phyloP scores from a whole-genome alignment of 768 basidiomycete genomes.

The Leccinum subtestaceum region DNA sequence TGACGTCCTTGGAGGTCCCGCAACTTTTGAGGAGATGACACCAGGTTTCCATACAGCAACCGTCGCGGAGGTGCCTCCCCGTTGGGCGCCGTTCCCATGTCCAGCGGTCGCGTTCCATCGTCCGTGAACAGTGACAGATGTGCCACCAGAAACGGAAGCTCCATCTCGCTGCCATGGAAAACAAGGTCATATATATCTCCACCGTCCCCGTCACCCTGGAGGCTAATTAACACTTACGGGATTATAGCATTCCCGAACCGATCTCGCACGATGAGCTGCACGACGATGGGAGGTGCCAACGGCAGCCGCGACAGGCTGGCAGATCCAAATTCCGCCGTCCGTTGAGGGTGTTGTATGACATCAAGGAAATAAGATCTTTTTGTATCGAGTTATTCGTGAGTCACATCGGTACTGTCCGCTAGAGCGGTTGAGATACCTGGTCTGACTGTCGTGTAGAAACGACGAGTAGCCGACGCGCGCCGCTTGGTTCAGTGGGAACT shows the following conservation, averaged over 20 bases:
- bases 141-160: slow-evolving; percentile 85
- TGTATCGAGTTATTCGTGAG: slow-evolving; percentile 20
- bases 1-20: slow-evolving; percentile 76
- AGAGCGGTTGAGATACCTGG: slow-evolving; percentile 41
- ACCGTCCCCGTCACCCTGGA: slow-evolving; percentile 18
- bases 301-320: slow-evolving; percentile 76
- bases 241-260: slow-evolving; percentile 65
- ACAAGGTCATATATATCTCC: slow-evolving; percentile 23
- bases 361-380: slow-evolving; percentile 72
- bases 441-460: slow-evolving; percentile 52
- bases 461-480: slow-evolving; percentile 59
- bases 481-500: slow-evolving; percentile 36
- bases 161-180: slow-evolving; percentile 60
- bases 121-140: slow-evolving; percentile 73
- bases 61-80: slow-evolving; percentile 47
- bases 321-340: slow-evolving; percentile 78
- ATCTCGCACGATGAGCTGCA: slow-evolving; percentile 74
- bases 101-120: slow-evolving; percentile 61
- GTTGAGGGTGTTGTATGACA: slow-evolving; percentile 81
- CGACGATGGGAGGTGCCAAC: slow-evolving; percentile 80
- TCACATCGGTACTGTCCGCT: slow-evolving; percentile 8
- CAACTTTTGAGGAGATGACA: slow-evolving; percentile 76
- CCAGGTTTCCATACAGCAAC: slow-evolving; percentile 80
- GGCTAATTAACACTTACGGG: slow-evolving; percentile 58
- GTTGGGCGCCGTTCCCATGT: slow-evolving; percentile 56